phyloP scores from a whole-genome alignment of 1,139 yeast species.

The Pichia sp. region DNA sequence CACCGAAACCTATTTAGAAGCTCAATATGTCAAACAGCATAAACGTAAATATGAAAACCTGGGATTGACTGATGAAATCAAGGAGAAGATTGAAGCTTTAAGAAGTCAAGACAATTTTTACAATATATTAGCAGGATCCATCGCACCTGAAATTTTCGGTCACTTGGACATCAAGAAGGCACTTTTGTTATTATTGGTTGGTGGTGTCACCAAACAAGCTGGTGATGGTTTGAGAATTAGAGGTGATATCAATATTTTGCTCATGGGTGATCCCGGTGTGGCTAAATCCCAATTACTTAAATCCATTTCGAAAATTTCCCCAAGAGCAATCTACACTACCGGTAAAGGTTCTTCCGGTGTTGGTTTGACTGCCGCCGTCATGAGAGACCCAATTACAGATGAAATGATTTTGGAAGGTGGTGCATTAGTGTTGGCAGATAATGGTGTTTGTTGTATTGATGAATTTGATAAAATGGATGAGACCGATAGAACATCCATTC shows the following conservation, averaged over 20 bases:
- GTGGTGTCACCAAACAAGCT: slow-evolving; percentile 91
- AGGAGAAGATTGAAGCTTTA: slow-evolving; percentile 46
- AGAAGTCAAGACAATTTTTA: slow-evolving; percentile 61
- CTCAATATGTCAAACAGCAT: slow-evolving; percentile 79
- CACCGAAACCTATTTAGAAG: slow-evolving; percentile 90
- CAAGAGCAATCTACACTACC: slow-evolving; percentile 95
- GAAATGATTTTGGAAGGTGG: slow-evolving; percentile 99
- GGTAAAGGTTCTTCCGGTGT: slow-evolving; percentile 99
- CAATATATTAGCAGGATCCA: slow-evolving; percentile 73
- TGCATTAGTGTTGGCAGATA: slow-evolving; percentile 93
- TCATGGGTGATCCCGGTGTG: slow-evolving; percentile 99
- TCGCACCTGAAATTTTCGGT: slow-evolving; percentile 97
- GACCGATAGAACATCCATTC: slow-evolving; percentile 92
- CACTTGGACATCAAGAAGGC: slow-evolving; percentile 93
- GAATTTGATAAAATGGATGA: slow-evolving; percentile 99
- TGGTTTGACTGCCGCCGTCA: slow-evolving; percentile 97
- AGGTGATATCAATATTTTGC: slow-evolving; percentile 93
- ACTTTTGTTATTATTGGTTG: slow-evolving; percentile 71
- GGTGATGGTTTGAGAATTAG: slow-evolving; percentile 97
- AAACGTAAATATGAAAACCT: slow-evolving; percentile 76
- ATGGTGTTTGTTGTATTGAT: slow-evolving; percentile 98
- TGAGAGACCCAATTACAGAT: slow-evolving; percentile 97
- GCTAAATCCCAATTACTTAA: slow-evolving; percentile 96
- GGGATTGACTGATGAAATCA: slow-evolving; percentile 50
- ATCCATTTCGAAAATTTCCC: slow-evolving; percentile 88